Evolutionary conservation across 1,139 yeast genomes (phyloP), one percentile per base, ranked within the genome.

Genomic region (Taiozyma onychis): DNA sequence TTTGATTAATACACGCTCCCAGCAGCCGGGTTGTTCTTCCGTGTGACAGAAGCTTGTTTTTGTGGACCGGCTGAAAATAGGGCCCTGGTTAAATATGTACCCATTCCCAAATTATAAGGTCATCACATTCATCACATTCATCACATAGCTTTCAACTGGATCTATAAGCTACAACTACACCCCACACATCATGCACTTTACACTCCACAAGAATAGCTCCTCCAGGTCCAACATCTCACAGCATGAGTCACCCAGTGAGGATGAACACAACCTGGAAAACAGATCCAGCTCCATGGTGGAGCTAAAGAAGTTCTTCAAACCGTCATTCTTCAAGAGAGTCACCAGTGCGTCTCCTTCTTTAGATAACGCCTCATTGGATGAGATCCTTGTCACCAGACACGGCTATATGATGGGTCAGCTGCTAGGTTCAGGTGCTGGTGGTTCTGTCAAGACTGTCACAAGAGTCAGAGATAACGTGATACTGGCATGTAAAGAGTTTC

Each of bases 381-480:
- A 76, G n/a, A 80, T 83, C 2, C 73, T 88, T 52, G 86, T 83
- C 26, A 86, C 85, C 59, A 88, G 91, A 65, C 95, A 93, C 68
- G 96, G 96, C 4, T 41, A 48, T 54, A 88, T 85, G 59, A 74
- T 91, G 56, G 97, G 97, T 48, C 87, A 88, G 57, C 85, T 88
- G 54, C 73, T 95, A 58, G 99, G 99, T 30, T 85, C 96, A 30
- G 99, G 99, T 39, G 99, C 99, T 3, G 99, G 99, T 45, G 99
- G 99, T 6, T 86, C 95, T 1, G 99, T 95, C 16, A 82, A 95
- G 53, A 75, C 93, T 49, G 82, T 95, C 62, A 83, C 81, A 50
- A 79, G 98, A 55, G 83, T 93, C 3, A 76, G 87, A 8, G 98
- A 93, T 67, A 76, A 79, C 43, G 84, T 86, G 51, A 83, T 95